These are phyloP conservation scores for Citrus inodora DNA, from an alignment of 345 rosid species.

Conservation along the genomic window DNA sequence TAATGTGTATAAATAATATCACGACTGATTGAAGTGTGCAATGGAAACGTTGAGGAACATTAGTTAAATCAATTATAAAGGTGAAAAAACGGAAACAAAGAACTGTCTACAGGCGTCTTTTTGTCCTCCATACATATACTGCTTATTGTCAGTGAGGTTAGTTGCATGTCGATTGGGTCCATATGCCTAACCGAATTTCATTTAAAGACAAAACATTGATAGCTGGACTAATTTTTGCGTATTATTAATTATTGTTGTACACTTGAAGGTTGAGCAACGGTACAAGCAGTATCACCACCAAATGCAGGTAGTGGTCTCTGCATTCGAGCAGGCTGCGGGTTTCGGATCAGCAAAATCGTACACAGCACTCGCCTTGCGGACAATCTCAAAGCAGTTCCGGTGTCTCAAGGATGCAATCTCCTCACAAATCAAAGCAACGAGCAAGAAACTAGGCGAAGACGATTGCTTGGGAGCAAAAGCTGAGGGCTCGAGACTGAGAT, in stretches of 20 bases:
- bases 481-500: slow-evolving; percentile 45
- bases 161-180: slow-evolving; percentile 6
- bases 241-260: neutral
- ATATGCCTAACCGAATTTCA: neutral
- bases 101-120: neutral
- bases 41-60: neutral
- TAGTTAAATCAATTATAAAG: neutral
- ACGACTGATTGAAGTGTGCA: too few species aligned
- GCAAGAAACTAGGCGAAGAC: slow-evolving; percentile 62
- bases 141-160: slow-evolving; percentile 2
- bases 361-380: slow-evolving; percentile 61
- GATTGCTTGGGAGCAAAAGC: slow-evolving; percentile 39
- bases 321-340: slow-evolving; percentile 69
- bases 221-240: neutral
- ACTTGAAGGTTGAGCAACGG: slow-evolving; percentile 57
- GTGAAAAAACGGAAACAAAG: neutral
- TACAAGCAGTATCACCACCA: slow-evolving; percentile 70
- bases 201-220: slow-evolving; percentile 7
- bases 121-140: neutral
- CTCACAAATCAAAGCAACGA: slow-evolving; percentile 48
- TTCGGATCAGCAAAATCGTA: slow-evolving; percentile 60
- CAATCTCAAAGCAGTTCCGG: slow-evolving; percentile 71
- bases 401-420: slow-evolving; percentile 64
- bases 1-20: too few species aligned
- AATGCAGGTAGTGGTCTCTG: slow-evolving; percentile 52